A percentile compares a stretch with the other conserved stretches of the same genome.
Evolutionary conservation across 495 filamentous ascomycete genomes (phyloP).

Genomic region (Xylaria curta): DNA sequence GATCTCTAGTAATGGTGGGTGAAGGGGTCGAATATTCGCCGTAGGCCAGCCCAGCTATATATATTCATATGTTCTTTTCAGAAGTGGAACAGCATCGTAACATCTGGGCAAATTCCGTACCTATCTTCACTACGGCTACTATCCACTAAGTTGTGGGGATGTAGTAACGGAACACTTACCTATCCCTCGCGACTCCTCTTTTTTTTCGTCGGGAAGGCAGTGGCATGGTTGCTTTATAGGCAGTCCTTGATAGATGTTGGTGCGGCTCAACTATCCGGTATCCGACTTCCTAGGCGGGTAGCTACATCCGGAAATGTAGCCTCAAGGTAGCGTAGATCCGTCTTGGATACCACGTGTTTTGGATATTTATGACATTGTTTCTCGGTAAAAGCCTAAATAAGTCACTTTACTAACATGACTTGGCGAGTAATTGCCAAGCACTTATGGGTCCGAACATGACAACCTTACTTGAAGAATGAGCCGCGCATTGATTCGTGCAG

Average conservation of each 20-base stretch:
- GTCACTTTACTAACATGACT: too few species aligned
- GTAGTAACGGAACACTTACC: too few species aligned
- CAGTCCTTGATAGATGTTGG: neutral
- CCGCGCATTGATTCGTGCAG: neutral
- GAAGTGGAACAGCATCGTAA: neutral
- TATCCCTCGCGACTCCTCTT: neutral
- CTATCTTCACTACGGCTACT: neutral
- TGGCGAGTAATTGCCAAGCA: too few species aligned
- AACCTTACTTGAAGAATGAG: neutral
- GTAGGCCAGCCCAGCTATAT: neutral
- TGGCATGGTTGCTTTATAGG: neutral
- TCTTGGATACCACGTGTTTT: neutral
- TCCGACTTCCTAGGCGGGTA: neutral
- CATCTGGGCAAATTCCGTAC: neutral
- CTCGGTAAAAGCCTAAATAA: too few species aligned
- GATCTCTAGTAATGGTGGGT: too few species aligned
- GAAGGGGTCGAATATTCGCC: neutral
- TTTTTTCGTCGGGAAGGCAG: neutral
- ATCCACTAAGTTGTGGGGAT: neutral
- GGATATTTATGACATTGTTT: neutral
- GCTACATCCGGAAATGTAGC: constrained; percentile 3
- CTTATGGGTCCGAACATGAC: too few species aligned
- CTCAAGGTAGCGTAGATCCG: neutral
- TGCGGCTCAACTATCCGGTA: constrained; percentile 6
- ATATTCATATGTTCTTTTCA: neutral